phyloP scores from a whole-genome alignment of 2,329 filamentous ascomycete species.

The Cytospora mali region DNA sequence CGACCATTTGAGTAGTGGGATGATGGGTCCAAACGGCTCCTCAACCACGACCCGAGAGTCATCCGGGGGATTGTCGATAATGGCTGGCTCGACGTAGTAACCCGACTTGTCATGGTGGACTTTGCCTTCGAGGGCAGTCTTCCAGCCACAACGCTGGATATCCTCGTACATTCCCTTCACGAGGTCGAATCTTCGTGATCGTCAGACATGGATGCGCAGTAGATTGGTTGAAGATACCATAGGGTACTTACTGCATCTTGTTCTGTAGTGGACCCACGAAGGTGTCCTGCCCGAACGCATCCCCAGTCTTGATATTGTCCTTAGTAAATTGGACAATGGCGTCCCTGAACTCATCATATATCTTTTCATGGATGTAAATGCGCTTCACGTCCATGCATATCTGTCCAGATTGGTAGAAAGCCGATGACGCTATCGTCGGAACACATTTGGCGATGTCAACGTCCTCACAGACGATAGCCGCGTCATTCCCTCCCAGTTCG shows the following conservation, averaged over 20 bases:
- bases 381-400: slow-evolving; percentile 56
- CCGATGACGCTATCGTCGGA: slow-evolving; percentile 46
- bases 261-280: slow-evolving; percentile 61
- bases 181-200: neutral
- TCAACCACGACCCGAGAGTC: slow-evolving; percentile 57
- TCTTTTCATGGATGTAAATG: slow-evolving; percentile 56
- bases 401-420: slow-evolving; percentile 62
- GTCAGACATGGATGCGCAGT: too few relatives aligned
- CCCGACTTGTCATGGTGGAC: slow-evolving; percentile 41
- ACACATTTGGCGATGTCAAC: slow-evolving; percentile 40
- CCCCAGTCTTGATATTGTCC: slow-evolving; percentile 38
- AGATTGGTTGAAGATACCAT: too few relatives aligned
- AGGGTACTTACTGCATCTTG: slow-evolving; percentile 55
- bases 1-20: slow-evolving; percentile 48
- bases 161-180: neutral
- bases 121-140: slow-evolving; percentile 47
- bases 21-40: slow-evolving; percentile 53
- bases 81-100: slow-evolving; percentile 59
- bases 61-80: slow-evolving; percentile 63
- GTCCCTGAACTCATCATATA: slow-evolving; percentile 51
- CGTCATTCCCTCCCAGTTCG: slow-evolving; percentile 51
- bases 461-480: slow-evolving; percentile 49
- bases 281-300: slow-evolving; percentile 22
- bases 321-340: slow-evolving; percentile 49
- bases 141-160: slow-evolving; percentile 43